Percentiles rank a stretch among this genome's conserved stretches.
These are phyloP conservation scores for Carex littledalei DNA, from an alignment of 176 grass and related monocot genomes.

Conservation along the genomic window DNA sequence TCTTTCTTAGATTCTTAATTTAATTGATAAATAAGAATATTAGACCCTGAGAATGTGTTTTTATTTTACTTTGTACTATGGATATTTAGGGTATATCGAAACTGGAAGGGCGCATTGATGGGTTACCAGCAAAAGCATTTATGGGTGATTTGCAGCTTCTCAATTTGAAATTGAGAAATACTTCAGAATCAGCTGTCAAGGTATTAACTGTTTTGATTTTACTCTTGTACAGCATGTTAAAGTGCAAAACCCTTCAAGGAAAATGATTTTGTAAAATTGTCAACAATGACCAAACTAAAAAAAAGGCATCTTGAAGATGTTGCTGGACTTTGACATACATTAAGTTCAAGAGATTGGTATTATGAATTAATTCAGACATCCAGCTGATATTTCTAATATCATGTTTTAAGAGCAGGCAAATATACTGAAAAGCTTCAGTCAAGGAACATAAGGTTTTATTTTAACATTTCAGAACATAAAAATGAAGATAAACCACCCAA, in stretches of 20 bases:
- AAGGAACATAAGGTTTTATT: slow-evolving; percentile 1
- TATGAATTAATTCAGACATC: not conserved
- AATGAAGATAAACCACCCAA: slow-evolving; percentile 88
- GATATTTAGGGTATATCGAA: slow-evolving; percentile 68
- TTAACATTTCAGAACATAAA: slow-evolving; percentile 67
- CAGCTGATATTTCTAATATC: slow-evolving; percentile 1
- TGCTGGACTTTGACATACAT: not conserved
- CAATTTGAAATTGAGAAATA: slow-evolving; percentile 61
- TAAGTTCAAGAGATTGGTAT: not conserved
- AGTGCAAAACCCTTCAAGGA: not conserved
- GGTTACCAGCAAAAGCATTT: slow-evolving; percentile 58
- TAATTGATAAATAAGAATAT: not conserved
- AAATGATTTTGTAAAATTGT: not conserved
- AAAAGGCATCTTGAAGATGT: not conserved
- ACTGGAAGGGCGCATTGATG: slow-evolving; percentile 67
- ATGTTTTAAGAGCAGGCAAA: not conserved
- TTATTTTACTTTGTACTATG: not conserved
- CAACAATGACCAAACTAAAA: not conserved
- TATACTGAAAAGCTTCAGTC: not conserved
- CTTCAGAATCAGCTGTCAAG: slow-evolving; percentile 82
- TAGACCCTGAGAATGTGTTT: not conserved
- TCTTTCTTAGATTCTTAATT: not conserved
- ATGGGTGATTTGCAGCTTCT: slow-evolving; percentile 72
- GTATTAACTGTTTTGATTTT: slow-evolving; percentile 29
- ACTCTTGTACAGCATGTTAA: not conserved